Conservation (phyloP, 805 yeast genomes). For the Ogataea allantospora region DNA sequence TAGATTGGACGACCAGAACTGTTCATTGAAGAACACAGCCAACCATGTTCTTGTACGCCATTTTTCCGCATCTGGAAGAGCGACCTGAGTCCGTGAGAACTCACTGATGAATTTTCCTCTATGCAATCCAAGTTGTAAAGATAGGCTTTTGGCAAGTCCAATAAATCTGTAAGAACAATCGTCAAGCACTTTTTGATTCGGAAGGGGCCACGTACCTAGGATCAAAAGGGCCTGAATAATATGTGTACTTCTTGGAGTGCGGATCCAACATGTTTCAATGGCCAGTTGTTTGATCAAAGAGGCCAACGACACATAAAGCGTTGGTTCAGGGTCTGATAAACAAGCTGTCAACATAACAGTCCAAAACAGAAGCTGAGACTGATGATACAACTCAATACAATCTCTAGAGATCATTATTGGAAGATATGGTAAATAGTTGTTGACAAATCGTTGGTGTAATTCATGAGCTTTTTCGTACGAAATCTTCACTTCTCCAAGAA, state of each 20-base stretch:
- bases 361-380: slow-evolving; percentile 87
- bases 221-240: slow-evolving; percentile 86
- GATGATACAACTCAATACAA: slow-evolving; percentile 76
- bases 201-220: slow-evolving; percentile 88
- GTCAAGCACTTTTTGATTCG: slow-evolving; percentile 87
- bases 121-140: slow-evolving; percentile 85
- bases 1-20: slow-evolving; percentile 82
- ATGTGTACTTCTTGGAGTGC: slow-evolving; percentile 91
- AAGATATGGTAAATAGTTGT: slow-evolving; percentile 66
- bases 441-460: slow-evolving; percentile 67
- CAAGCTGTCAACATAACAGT: slow-evolving; percentile 85
- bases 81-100: slow-evolving; percentile 84
- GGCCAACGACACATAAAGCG: slow-evolving; percentile 70
- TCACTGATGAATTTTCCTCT: slow-evolving; percentile 90
- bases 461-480: slow-evolving; percentile 66
- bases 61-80: slow-evolving; percentile 84
- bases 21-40: slow-evolving; percentile 83
- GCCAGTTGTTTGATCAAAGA: slow-evolving; percentile 82
- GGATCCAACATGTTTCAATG: slow-evolving; percentile 87
- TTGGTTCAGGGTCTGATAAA: slow-evolving; percentile 82
- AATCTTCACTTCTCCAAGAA: slow-evolving; percentile 71
- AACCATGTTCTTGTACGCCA: slow-evolving; percentile 96
- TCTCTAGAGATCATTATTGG: slow-evolving; percentile 73
- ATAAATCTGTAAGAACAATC: slow-evolving; percentile 88
- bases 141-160: slow-evolving; percentile 80